Evolutionary conservation across 2,329 filamentous ascomycete genomes (phyloP), one percentile per base, ranked within the genome.

Genomic region (Colletotrichum tropicicola): DNA sequence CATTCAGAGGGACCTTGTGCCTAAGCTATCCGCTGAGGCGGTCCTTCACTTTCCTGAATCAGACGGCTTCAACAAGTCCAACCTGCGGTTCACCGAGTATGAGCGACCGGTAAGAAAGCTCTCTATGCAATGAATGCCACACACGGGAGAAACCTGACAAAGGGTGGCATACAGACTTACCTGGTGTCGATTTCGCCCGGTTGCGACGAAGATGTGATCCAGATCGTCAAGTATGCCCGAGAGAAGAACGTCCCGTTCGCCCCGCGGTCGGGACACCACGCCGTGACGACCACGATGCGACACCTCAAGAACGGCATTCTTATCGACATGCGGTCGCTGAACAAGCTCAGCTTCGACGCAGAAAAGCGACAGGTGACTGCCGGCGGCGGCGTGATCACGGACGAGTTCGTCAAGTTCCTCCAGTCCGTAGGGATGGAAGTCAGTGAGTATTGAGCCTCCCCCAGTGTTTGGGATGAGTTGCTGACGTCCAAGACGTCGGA

Each of bases 241-340:
- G 28, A 30, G 21, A 68, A 59, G 19, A 58, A 19, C 23, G 30
- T 66, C 12, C 62, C 62, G 1, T 57, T 66, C 21, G 27, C 63
- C n/a, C 51, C 67, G 8, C 67, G 65, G 1, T 68, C 60, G 6
- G 67, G 67, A 28, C 60, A 68, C 35, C 66, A 69, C 35, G 68
- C 67, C 58, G 66, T 66, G 44, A 64, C 68, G 19, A 55, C 48
- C 6, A 56, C 52, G 21, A 68, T 68, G 55, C 55, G 63, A 10
- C 63, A 67, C 19, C 41, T 65, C 13, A 48, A 55, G 17, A 43
- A 54, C 3, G 69, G 71, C 8, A 64, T 73, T 4, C 64, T 73
- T 13, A 48, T 74, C 13, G 70, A 73, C 39, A 47, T 73, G 59
- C 58, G 68, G 17, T 58, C 57, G 3, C n/a, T 73, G 4, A 70